Conservation (phyloP, 202 grass and related monocot species). For the Setaria viridis region DNA sequence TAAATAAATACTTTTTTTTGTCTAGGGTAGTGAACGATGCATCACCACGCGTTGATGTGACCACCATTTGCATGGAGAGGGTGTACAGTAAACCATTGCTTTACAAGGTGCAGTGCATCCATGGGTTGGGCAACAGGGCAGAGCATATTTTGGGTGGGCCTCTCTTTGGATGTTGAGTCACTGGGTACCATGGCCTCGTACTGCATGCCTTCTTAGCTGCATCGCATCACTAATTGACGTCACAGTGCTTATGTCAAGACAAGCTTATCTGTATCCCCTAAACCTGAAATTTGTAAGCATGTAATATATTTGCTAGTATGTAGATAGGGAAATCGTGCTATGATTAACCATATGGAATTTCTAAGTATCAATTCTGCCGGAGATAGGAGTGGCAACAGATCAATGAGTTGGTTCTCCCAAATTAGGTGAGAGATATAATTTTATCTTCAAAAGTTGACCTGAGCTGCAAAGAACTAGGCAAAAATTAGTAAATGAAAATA, state of each 20-base stretch:
- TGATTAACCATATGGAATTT: not conserved
- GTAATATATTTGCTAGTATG: not conserved
- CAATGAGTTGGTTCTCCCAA: not conserved
- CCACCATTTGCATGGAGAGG: not conserved
- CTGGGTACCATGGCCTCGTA: not conserved
- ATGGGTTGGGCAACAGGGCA: not conserved
- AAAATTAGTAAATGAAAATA: not conserved
- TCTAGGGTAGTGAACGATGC: not conserved
- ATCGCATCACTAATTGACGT: not conserved
- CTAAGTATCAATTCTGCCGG: not conserved
- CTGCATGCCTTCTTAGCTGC: not conserved
- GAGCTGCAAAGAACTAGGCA: not conserved
- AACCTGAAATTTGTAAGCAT: not conserved
- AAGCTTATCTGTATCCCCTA: not conserved
- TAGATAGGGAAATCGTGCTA: not conserved
- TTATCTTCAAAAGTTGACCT: not conserved
- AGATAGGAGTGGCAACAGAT: not conserved
- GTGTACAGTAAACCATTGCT: not conserved
- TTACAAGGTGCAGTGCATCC: not conserved
- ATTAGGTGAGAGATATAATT: not conserved
- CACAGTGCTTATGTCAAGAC: slow-evolving; percentile 1
- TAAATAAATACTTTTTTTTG: too few species aligned
- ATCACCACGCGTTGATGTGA: not conserved
- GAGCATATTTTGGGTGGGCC: not conserved
- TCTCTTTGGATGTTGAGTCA: not conserved